Evolutionary conservation across 441 rosid species (phyloP).

Genomic region (Metrosideros polymorpha): DNA sequence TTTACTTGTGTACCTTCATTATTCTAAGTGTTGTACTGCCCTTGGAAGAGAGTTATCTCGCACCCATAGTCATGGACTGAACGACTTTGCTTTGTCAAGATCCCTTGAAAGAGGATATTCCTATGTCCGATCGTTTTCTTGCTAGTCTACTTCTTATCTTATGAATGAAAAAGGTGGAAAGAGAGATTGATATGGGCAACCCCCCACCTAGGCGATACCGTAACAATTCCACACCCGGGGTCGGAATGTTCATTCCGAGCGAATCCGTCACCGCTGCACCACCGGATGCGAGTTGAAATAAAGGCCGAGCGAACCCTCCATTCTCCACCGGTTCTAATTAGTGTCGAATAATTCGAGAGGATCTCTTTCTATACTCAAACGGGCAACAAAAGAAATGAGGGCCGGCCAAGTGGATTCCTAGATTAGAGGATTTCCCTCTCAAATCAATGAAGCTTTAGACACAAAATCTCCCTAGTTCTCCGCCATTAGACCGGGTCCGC

Average conservation of each 20-base stretch:
- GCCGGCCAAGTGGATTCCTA: neutral
- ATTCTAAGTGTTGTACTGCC: neutral
- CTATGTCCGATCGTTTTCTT: neutral
- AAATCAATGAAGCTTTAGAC: neutral
- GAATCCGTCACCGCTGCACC: no score
- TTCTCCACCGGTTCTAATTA: neutral
- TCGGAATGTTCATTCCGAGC: neutral
- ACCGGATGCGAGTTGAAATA: no score
- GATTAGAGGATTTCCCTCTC: neutral
- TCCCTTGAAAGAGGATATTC: neutral
- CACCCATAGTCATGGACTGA: neutral
- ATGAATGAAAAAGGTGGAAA: neutral
- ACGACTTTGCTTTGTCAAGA: neutral
- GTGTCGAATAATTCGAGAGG: neutral
- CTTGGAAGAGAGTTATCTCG: neutral
- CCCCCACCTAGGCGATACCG: neutral
- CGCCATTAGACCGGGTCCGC: neutral
- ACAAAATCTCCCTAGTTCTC: neutral
- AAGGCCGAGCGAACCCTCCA: accelerated
- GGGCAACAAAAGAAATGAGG: neutral
- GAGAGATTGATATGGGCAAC: no score
- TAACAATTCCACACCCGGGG: neutral
- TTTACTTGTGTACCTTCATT: neutral
- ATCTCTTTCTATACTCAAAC: neutral
- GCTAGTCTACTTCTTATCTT: neutral